A percentile compares a stretch with the other conserved stretches of the same genome.
Evolutionary conservation across 352 stramenopile genomes (phyloP).

Genomic region (Phytophthora nicotianae): DNA sequence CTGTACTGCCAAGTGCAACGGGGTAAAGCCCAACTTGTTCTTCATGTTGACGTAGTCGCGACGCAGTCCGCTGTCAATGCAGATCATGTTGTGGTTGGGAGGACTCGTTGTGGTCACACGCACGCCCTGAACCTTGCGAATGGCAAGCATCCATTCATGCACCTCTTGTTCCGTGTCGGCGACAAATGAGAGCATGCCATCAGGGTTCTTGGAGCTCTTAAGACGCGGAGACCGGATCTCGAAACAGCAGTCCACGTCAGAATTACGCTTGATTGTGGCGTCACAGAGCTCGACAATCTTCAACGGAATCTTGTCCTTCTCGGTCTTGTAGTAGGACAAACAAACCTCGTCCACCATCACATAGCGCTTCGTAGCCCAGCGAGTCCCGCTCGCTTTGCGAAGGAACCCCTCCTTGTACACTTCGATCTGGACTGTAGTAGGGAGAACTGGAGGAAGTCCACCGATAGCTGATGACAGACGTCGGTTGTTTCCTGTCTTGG

Average conservation of each 20-base stretch:
- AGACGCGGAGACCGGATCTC: conserved; percentile 84
- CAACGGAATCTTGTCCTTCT: conserved; percentile 84
- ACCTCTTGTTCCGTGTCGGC: conserved; percentile 84
- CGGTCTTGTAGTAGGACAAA: conserved; percentile 86
- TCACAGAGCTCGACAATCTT: conserved; percentile 87
- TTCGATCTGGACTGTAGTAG: conserved; percentile 72
- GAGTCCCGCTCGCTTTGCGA: conserved; percentile 81
- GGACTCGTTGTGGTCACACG: conserved; percentile 71
- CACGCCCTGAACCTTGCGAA: conserved; percentile 84
- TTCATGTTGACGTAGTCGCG: conserved; percentile 89
- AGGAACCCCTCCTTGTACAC: conserved; percentile 87
- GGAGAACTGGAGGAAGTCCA: conserved; percentile 60
- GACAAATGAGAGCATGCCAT: conserved; percentile 86
- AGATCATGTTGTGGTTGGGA: conserved; percentile 91
- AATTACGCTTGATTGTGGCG: conserved; percentile 80
- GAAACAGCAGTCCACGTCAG: conserved; percentile 86
- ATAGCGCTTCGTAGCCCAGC: conserved; percentile 86
- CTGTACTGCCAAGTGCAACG: conserved; percentile 81
- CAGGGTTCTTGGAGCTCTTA: conserved; percentile 83
- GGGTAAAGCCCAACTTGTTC: conserved; percentile 85
- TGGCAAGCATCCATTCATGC: conserved; percentile 88
- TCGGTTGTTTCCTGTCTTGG: conserved; percentile 44
- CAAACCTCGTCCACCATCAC: conserved; percentile 88
- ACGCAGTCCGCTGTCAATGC: conserved; percentile 80
- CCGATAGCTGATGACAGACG: conserved; percentile 48